Conservation (phyloP, 2,329 filamentous ascomycete species). For the Chaetomiaceae sp. region DNA sequence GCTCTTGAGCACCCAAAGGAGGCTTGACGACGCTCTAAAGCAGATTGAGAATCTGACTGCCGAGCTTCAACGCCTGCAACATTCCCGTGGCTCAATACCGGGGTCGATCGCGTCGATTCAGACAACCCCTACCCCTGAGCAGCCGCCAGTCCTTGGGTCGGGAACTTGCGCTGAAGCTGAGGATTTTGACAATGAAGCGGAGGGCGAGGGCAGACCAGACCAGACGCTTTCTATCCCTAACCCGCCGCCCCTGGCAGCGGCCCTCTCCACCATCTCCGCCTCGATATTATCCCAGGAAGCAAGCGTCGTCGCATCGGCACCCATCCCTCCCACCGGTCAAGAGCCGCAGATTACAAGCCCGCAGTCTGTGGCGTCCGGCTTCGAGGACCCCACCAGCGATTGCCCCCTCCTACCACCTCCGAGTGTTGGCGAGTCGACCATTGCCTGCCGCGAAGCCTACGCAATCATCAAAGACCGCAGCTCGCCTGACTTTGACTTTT, state of each 20-base stretch:
- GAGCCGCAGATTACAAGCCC: no score
- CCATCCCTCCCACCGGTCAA: no score
- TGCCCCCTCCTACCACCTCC: conserved; percentile 17
- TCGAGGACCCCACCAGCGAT: conserved; percentile 11
- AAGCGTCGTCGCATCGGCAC: neutral
- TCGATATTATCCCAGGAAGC: neutral
- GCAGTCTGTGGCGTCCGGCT: neutral
- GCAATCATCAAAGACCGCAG: conserved; percentile 26
- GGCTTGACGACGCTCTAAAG: conserved; percentile 23
- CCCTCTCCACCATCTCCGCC: neutral
- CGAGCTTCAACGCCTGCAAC: conserved; percentile 17
- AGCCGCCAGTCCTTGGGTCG: neutral
- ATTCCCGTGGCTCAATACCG: neutral
- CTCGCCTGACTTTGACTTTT: conserved; percentile 14
- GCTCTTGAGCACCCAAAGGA: conserved; percentile 22
- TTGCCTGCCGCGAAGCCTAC: conserved; percentile 27
- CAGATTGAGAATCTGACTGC: conserved; percentile 15
- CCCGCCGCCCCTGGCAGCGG: no score
- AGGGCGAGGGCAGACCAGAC: no score
- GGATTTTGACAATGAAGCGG: neutral
- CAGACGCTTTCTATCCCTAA: neutral
- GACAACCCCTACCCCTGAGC: neutral
- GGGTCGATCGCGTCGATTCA: neutral
- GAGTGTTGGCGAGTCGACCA: conserved; percentile 27
- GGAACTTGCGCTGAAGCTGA: no score